Base-by-base conservation (phyloP, 2,329 filamentous ascomycete species). In the Huntiella decipiens region DNA sequence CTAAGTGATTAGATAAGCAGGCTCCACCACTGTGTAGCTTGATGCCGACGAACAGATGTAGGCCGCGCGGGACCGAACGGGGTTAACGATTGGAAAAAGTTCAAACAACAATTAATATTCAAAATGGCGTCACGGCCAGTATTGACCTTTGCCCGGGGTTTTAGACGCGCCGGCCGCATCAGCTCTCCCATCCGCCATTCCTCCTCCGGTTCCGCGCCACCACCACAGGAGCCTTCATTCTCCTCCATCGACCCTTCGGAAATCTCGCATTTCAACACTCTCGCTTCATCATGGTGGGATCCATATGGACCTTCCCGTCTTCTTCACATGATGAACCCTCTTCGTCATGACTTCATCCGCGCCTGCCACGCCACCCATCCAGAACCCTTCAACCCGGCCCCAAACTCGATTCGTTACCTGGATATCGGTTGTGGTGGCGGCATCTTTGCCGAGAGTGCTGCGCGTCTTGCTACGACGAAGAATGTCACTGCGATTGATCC, bases 201-300 rank as follows among this genome's bases (percentile, higher is more conserved):
- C 51, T 57, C 42, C 31, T 16, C 16, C 40, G 33, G 8, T 16
- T 6, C 15, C 40, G 17, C 15, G 8, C 31, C 40, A 35, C 12
- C 28, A 10, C 40, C 40, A 10, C 6, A 33, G 12, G 13, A 11
- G 13, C 22, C 40, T 36, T 12, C 48, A 46, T 68, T 64, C 55
- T 77, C 80, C 41, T 86, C 83, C 46, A 83, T 98, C 62, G 92
- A 92, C 56, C 73, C 82, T 45, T 74, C 79, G 53, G 88, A 98
- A 66, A 76, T 98, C 52, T 82, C 82, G 13, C 91, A 98, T 67
- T 98, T 98, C 73, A 86, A 86, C 57, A 77, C 77, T 52, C 83
- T 98, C 56, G 91, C 91, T 53, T 83, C 82, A 53, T 80, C 80
- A 56, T 98, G 91, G 91, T 98, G 91, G 91, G 87, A 96, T 62